Percentiles rank a stretch among this genome's conserved stretches.
Evolutionary conservation across 345 rosid species (phyloP).

Genomic region (Rhizophora mangle): DNA sequence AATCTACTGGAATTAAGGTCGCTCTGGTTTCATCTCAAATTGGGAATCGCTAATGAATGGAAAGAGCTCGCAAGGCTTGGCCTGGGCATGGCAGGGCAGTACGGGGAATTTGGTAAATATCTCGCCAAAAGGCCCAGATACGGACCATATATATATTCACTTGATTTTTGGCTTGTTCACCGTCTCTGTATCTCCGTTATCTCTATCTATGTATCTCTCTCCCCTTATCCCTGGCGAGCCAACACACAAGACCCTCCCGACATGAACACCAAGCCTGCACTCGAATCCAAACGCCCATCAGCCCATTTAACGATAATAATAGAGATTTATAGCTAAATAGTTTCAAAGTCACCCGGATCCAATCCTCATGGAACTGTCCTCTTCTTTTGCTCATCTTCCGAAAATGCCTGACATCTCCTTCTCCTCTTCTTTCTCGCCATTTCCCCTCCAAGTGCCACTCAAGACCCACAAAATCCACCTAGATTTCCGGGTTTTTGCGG

Average conservation of each 20-base stretch:
- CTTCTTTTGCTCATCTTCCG: not conserved
- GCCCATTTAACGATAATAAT: not conserved
- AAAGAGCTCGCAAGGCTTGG: no score
- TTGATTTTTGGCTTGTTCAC: not conserved
- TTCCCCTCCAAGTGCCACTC: not conserved
- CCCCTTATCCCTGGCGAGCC: constrained; percentile 5
- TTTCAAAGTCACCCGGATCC: not conserved
- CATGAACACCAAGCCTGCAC: not conserved
- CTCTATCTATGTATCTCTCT: constrained; percentile 28
- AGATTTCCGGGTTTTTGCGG: constrained; percentile 42
- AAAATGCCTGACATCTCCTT: constrained; percentile 1
- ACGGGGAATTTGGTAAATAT: no score
- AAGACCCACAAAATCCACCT: constrained; percentile 21
- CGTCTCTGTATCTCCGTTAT: constrained; percentile 12
- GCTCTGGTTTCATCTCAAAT: no score
- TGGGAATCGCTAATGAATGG: no score
- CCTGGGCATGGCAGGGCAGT: no score
- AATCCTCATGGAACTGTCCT: not conserved
- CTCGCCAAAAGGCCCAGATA: no score
- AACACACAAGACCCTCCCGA: constrained; percentile 11
- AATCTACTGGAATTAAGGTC: no score
- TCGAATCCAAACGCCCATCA: not conserved
- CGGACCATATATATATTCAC: no score
- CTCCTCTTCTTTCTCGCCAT: not conserved
- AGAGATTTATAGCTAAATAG: not conserved